A percentile compares a stretch with the other conserved stretches of the same genome.
Conservation (phyloP, 331 rosid species). For the Pyrus hybrid region DNA sequence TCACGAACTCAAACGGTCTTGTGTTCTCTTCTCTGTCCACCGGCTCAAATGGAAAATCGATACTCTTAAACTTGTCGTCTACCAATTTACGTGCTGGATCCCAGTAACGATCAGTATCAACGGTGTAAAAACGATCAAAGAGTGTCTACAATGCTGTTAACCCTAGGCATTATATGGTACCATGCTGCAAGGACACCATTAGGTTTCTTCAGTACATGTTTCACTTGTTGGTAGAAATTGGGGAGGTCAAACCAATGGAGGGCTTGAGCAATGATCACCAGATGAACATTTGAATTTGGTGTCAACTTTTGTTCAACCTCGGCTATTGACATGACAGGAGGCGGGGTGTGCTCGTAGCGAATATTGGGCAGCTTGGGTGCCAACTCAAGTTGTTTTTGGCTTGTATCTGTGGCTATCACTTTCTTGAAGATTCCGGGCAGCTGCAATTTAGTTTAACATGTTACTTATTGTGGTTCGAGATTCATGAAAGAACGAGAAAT, state of each 20-base stretch:
- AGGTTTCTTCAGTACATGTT: conserved; percentile 61
- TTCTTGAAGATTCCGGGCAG: conserved; percentile 47
- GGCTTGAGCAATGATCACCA: conserved; percentile 61
- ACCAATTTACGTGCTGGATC: conserved; percentile 31
- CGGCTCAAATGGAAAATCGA: conserved; percentile 67
- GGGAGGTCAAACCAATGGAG: conserved; percentile 69
- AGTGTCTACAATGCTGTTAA: conserved; percentile 31
- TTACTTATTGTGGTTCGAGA: too few species aligned
- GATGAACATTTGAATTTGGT: conserved; percentile 40
- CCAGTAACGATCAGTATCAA: conserved; percentile 29
- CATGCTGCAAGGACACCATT: conserved; percentile 65
- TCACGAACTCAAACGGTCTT: conserved; percentile 52
- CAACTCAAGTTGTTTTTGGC: conserved; percentile 41
- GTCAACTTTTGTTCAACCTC: conserved; percentile 45
- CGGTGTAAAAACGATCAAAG: conserved; percentile 20
- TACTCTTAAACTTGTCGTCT: conserved; percentile 31
- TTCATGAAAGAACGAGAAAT: too few species aligned
- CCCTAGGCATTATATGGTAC: conserved; percentile 51
- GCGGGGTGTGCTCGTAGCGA: conserved; percentile 46
- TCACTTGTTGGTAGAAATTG: conserved; percentile 50
- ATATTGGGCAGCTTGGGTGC: conserved; percentile 53
- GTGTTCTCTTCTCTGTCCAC: conserved; percentile 50
- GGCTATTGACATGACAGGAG: conserved; percentile 36
- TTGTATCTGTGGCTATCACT: conserved; percentile 61
- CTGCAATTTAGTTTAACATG: conserved; percentile 21